Percentiles rank a stretch among this genome's conserved stretches.
These are phyloP conservation scores for Hippophae rhamnoides DNA, from an alignment of 306 rosid genomes.

Conservation along the genomic window DNA sequence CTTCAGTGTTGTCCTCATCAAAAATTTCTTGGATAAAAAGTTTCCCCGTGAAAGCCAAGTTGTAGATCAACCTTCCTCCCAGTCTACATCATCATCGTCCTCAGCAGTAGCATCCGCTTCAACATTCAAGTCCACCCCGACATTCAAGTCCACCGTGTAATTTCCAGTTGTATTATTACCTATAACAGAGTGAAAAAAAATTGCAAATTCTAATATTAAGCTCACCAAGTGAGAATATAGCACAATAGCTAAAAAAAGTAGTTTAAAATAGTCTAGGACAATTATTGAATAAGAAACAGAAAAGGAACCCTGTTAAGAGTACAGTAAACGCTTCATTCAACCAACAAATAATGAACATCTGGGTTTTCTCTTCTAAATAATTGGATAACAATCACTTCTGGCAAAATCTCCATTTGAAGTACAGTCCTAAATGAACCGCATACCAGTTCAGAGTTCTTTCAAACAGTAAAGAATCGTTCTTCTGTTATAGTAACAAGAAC, in stretches of 20 bases:
- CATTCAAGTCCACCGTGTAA: conserved; percentile 79
- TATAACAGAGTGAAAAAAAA: conserved; percentile 11
- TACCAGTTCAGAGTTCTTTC: too few relatives aligned
- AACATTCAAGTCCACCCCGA: conserved; percentile 73
- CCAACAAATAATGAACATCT: too few relatives aligned
- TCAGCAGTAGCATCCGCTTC: conserved; percentile 56
- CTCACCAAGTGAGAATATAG: background rate
- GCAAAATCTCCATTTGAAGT: too few relatives aligned
- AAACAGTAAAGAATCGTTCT: too few relatives aligned
- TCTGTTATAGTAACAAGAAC: too few relatives aligned
- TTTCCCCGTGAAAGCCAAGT: background rate
- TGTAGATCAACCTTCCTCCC: conserved; percentile 74
- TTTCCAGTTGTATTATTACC: conserved; percentile 44
- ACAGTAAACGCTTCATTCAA: too few relatives aligned
- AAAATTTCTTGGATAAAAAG: background rate
- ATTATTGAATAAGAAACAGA: too few relatives aligned
- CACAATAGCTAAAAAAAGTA: background rate
- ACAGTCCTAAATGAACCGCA: too few relatives aligned
- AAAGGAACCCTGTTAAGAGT: too few relatives aligned
- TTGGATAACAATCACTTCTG: too few relatives aligned
- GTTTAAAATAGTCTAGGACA: background rate
- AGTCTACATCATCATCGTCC: conserved; percentile 62
- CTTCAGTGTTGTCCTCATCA: background rate
- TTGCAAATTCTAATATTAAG: background rate
- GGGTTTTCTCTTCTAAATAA: too few relatives aligned